phyloP scores from a whole-genome alignment of 306 rosid genomes.

The Aeschynomene evenia region DNA sequence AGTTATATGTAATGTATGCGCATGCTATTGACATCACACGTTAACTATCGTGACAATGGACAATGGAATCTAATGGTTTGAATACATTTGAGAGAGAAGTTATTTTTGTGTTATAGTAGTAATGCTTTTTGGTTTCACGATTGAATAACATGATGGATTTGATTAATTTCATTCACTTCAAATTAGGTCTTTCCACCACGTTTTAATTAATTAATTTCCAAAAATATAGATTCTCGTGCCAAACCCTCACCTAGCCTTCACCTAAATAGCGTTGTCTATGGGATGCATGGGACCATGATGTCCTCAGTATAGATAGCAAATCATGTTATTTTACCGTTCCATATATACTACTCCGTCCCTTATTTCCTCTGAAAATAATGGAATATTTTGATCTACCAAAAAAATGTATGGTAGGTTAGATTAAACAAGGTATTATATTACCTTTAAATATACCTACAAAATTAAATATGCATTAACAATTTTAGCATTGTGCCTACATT shows the following conservation, averaged over 20 bases:
- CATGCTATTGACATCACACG: slow-evolving; percentile 2
- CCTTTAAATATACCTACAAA: too few species aligned
- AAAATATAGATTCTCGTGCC: slow-evolving; percentile 11
- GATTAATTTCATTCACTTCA: slow-evolving; percentile 16
- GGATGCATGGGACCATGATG: neutral
- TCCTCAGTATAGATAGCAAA: neutral
- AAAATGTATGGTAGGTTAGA: too few species aligned
- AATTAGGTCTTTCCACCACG: slow-evolving; percentile 31
- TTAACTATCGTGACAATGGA: neutral
- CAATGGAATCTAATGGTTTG: neutral
- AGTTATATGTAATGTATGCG: neutral
- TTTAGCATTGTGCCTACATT: neutral
- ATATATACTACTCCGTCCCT: neutral
- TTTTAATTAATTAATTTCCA: slow-evolving; percentile 26
- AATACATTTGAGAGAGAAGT: too few species aligned
- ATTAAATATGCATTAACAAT: too few species aligned
- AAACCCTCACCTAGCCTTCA: neutral
- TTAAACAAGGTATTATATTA: too few species aligned
- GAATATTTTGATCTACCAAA: neutral
- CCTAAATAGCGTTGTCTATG: slow-evolving; percentile 9
- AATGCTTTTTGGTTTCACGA: too few species aligned
- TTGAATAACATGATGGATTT: too few species aligned
- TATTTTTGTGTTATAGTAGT: too few species aligned
- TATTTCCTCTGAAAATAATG: neutral
- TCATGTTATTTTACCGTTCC: slow-evolving; percentile 1